Conservation (phyloP, 345 rosid species). For the Brassica napus region Da-Ae NC_063436.1:30614001-30614500, state of each 20-base stretch:
- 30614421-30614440: background rate
- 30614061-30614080: slow-evolving; percentile 14
- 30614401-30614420: background rate
- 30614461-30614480: background rate
- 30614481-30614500: background rate
- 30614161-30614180: slow-evolving; percentile 50
- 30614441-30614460: no score
- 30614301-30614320: background rate
- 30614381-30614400: background rate
- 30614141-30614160: slow-evolving; percentile 19
- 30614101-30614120: slow-evolving; percentile 53
- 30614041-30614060: background rate
- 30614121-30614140: slow-evolving; percentile 30
- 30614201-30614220: slow-evolving; percentile 69
- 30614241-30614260: slow-evolving; percentile 46
- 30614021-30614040: no score
- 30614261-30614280: slow-evolving; percentile 9
- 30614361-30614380: background rate
- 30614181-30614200: slow-evolving; percentile 49
- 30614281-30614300: background rate
- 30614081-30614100: slow-evolving; percentile 50
- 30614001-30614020: background rate
- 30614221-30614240: slow-evolving; percentile 86
- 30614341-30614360: background rate
- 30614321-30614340: background rate